A percentile compares a stretch with the other conserved stretches of the same genome.
Evolutionary conservation across 164 flowering plant genomes (phyloP).

Genomic region (Taxillus chinensis): DNA sequence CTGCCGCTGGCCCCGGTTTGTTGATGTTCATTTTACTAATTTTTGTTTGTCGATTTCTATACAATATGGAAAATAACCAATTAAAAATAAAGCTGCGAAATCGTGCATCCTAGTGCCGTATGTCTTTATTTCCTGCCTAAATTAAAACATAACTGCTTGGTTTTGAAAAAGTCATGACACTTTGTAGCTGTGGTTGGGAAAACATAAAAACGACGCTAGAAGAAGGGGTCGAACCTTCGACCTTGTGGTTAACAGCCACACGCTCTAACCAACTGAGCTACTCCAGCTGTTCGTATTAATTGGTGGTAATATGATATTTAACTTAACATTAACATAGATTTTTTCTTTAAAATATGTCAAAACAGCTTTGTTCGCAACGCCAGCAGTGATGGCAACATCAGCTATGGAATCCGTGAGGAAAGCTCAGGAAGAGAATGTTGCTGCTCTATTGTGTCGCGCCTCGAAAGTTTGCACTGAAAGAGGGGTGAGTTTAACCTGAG

Average conservation of each 20-base stretch:
- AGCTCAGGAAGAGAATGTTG: conserved; percentile 25
- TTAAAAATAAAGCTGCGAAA: neutral
- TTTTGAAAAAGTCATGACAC: too few relatives aligned
- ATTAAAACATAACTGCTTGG: too few relatives aligned
- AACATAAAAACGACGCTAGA: too few relatives aligned
- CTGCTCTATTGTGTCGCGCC: conserved; percentile 23
- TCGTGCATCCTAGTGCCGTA: too few relatives aligned
- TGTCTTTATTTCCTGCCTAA: too few relatives aligned
- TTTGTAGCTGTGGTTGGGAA: too few relatives aligned
- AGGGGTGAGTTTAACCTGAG: conserved; percentile 15
- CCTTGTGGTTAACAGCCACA: conserved; percentile 6
- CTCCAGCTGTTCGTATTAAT: neutral
- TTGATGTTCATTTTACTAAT: neutral
- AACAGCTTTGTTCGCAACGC: conserved; percentile 21
- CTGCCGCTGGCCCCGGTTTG: conserved; percentile 34
- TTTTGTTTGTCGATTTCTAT: too few relatives aligned
- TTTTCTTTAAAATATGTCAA: too few relatives aligned
- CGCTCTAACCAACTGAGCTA: conserved; percentile 5
- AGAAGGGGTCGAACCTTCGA: conserved; percentile 2
- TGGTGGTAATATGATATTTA: too few relatives aligned
- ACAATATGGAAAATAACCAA: neutral
- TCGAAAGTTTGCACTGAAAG: conserved; percentile 21
- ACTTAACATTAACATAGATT: too few relatives aligned
- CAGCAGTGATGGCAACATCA: conserved; percentile 6
- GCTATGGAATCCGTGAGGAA: conserved; percentile 21